Percentiles rank a stretch among this genome's conserved stretches.
Evolutionary conservation across 768 basidiomycete species (phyloP).

Genomic region (Russula olivacea): DNA sequence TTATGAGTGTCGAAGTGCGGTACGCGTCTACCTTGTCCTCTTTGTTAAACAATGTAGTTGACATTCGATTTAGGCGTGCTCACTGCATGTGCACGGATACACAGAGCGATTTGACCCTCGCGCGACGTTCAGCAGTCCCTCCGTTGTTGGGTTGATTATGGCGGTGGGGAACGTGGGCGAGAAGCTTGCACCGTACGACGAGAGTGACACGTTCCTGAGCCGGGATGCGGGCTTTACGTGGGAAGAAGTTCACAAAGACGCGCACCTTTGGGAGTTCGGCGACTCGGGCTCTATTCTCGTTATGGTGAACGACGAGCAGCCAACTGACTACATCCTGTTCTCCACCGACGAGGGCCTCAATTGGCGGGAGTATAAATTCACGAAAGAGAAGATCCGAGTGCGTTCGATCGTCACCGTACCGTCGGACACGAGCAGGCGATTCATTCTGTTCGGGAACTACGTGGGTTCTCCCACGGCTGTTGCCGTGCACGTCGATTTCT

Average conservation of each 20-base stretch:
- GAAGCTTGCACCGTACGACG: constrained; percentile 66
- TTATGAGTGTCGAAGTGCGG: constrained; percentile 68
- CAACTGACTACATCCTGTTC: constrained; percentile 84
- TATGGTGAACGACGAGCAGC: constrained; percentile 92
- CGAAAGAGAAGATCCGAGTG: constrained; percentile 66
- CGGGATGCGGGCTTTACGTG: constrained; percentile 97
- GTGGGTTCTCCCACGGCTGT: constrained; percentile 46
- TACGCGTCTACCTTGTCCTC: constrained; percentile 31
- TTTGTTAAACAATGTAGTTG: neutral
- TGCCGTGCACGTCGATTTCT: constrained; percentile 86
- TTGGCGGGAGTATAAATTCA: constrained; percentile 88
- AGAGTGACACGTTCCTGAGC: constrained; percentile 93
- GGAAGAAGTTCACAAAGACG: constrained; percentile 98
- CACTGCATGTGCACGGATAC: constrained; percentile 90
- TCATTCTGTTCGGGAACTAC: constrained; percentile 73
- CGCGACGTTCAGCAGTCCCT: constrained; percentile 90
- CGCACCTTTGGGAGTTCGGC: constrained; percentile 96
- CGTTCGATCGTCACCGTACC: constrained; percentile 80
- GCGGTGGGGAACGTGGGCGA: constrained; percentile 96
- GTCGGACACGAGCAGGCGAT: constrained; percentile 82
- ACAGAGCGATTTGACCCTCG: constrained; percentile 87
- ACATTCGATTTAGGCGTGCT: constrained; percentile 55
- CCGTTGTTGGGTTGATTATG: constrained; percentile 88
- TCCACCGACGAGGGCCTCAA: constrained; percentile 82
- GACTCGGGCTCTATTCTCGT: constrained; percentile 93